Evolutionary conservation across 1,284 basidiomycete genomes (phyloP), one percentile per base, ranked within the genome.

Genomic region (Ustilago loliicola): DNA sequence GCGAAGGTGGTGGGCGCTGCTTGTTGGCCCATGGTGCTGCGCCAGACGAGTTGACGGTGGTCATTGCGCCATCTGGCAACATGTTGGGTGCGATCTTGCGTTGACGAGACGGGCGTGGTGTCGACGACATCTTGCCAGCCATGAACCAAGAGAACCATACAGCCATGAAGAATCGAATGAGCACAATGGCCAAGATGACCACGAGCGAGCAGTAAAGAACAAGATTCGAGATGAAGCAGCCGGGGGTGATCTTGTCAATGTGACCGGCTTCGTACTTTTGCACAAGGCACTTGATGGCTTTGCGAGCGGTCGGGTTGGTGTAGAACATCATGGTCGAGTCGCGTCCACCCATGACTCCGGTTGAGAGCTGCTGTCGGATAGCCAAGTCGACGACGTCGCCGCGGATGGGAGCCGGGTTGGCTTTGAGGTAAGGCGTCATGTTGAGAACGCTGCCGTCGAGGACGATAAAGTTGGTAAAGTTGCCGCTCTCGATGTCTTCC

Each of bases 131-230:
- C 32, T 91, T 38, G 93, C 92, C 54, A 96, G 90, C 94, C 69
- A 99, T 88, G 88, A 96, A 96, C 96, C 96, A 99, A 82, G 91
- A 94, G 90, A 98, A 99, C 71, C 96, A 88, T 85, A 94, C 93
- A 2, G 97, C 97, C 96, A 99, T 98, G 81, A 90, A 88, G 88
- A 99, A 99, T 51, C 96, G 94, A 40, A 93, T 91, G 70, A 98
- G 87, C 51, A 99, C 94, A 71, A 99, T 91, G 45, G 90, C 90
- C 66, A 99, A 90, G 84, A 99, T 96, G 87, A 98, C 91, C 82
- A 95, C 91, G 58, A 99, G 90, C 63, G 95, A 95, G 32, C 92
- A 89, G 87, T 98, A 99, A 60, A 99, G 92, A 86, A 99, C 91
- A 38, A 99, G 89, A 55, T 92, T 90, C 19, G 95, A 93, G 56